Percentiles rank a stretch among this genome's conserved stretches.
Conservation (phyloP, 2,329 filamentous ascomycete species). For the Fusarium marasasianum region DNA sequence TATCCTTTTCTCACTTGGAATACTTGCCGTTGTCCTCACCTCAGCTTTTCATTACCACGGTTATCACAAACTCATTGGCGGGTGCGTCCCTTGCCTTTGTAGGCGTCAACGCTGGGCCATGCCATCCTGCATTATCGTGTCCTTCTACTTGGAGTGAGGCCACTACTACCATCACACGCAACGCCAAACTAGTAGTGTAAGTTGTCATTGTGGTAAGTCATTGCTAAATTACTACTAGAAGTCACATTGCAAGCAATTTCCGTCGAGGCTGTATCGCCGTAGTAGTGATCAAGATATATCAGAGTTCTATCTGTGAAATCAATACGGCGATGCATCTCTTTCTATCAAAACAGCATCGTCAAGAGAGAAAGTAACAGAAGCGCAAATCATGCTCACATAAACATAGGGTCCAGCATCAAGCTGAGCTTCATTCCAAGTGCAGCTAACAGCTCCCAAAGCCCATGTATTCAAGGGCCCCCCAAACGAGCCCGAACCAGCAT, state of each 20-base stretch:
- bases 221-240: background rate
- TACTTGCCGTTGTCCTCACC: too few relatives aligned
- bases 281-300: fast-evolving
- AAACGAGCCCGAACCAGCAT: background rate
- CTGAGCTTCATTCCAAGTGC: background rate
- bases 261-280: background rate
- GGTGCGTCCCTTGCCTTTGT: background rate
- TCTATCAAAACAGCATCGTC: background rate
- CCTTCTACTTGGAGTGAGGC: background rate
- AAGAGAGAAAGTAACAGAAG: background rate
- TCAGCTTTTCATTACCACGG: background rate
- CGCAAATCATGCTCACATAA: background rate
- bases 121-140: background rate
- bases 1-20: too few relatives aligned
- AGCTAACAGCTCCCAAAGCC: background rate
- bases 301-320: background rate
- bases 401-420: background rate
- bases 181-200: background rate
- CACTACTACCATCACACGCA: background rate
- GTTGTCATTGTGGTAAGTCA: too few relatives aligned
- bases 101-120: background rate
- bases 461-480: background rate
- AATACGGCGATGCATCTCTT: background rate
- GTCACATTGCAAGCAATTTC: fast-evolving
- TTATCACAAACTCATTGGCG: background rate